phyloP scores from a whole-genome alignment of 139 green algal species.

The Microglena sp. region DNA sequence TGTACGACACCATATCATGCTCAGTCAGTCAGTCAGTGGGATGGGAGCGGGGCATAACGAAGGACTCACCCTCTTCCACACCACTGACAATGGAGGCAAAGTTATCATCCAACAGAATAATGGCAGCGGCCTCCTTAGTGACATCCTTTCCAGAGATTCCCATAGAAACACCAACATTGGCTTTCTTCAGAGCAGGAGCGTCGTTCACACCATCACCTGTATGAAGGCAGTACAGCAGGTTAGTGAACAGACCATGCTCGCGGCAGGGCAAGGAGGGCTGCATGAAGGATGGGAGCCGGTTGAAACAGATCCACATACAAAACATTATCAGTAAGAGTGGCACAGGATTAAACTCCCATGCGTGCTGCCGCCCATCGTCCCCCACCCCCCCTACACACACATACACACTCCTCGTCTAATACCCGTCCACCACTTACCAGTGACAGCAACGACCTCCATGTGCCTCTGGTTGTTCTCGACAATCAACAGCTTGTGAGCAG shows the following conservation, averaged over 20 bases:
- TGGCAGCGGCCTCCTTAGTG: constrained; percentile 55
- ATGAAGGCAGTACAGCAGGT: not conserved
- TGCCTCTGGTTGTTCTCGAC: constrained; percentile 49
- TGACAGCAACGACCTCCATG: constrained; percentile 29
- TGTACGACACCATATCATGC: too few species aligned
- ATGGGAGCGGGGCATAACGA: too few species aligned
- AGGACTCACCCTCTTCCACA: constrained; percentile 40
- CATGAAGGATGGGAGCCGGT: not conserved
- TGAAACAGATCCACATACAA: not conserved
- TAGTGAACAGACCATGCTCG: not conserved
- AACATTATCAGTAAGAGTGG: not conserved
- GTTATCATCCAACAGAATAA: constrained; percentile 76
- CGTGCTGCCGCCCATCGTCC: not conserved
- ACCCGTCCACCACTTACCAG: not conserved
- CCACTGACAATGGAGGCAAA: constrained; percentile 67
- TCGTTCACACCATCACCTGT: constrained; percentile 71
- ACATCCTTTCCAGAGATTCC: constrained; percentile 55
- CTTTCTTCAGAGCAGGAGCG: constrained; percentile 65
- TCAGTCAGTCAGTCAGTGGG: too few species aligned
- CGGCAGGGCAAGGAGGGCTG: not conserved
- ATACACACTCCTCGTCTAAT: not conserved
- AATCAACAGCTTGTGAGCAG: constrained; percentile 63
- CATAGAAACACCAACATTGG: constrained; percentile 72
- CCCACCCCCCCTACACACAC: too few species aligned
- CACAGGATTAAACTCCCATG: not conserved